Percentiles rank a stretch among this genome's conserved stretches.
Evolutionary conservation across 2,329 filamentous ascomycete species (phyloP).

Genomic region (Penicillium sp.): DNA sequence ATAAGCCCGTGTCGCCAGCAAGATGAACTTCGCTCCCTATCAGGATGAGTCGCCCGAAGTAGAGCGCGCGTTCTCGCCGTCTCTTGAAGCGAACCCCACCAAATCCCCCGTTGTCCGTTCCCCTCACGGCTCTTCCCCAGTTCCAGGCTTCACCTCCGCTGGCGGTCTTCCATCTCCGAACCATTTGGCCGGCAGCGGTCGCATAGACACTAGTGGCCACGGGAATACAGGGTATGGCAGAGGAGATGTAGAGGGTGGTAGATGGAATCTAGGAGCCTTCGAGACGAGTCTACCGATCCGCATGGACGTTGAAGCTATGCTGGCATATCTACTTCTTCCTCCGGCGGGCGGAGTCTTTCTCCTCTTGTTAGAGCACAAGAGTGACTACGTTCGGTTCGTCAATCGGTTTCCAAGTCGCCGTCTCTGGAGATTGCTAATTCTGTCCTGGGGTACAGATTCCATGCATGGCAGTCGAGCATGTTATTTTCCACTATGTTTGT

Average conservation of each 20-base stretch:
- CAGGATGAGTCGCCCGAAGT: conserved; percentile 90
- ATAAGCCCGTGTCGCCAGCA: conserved; percentile 28
- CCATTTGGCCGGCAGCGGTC: conserved; percentile 43
- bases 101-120: conserved; percentile 61
- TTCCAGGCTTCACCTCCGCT: conserved; percentile 50
- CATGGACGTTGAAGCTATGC: conserved; percentile 85
- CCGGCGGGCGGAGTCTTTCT: conserved; percentile 85
- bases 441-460: conserved; percentile 66
- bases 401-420: background rate
- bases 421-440: background rate
- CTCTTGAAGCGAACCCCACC: conserved; percentile 50
- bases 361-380: conserved; percentile 87
- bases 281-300: conserved; percentile 87
- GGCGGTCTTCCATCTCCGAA: conserved; percentile 44
- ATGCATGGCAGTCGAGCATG: conserved; percentile 92
- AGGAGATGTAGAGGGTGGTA: conserved; percentile 54
- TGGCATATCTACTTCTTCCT: conserved; percentile 85
- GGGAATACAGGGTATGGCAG: conserved; percentile 46
- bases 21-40: conserved; percentile 95
- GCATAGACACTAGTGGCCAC: conserved; percentile 34
- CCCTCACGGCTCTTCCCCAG: conserved; percentile 56
- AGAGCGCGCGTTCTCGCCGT: conserved; percentile 78
- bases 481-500: conserved; percentile 74
- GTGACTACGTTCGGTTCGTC: conserved; percentile 87
- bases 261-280: conserved; percentile 76